Evolutionary conservation across 495 filamentous ascomycete genomes (phyloP).

Genomic region (Penicillium alfredii): DNA sequence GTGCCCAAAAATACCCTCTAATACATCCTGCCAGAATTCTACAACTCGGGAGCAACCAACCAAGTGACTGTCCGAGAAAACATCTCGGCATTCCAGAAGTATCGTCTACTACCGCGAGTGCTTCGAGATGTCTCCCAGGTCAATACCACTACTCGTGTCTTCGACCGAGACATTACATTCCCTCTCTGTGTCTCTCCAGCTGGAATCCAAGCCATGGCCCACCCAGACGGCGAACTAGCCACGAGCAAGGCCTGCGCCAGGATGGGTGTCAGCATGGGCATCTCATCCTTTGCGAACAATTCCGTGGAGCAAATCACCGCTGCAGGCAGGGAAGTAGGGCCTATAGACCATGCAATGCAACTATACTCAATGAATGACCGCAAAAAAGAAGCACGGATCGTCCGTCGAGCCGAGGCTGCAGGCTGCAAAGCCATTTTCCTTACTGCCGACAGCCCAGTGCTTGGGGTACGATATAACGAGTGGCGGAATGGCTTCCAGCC

Average conservation of each 20-base stretch:
- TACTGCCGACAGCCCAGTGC: slow-evolving; percentile 80
- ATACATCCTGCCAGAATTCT: slow-evolving; percentile 31
- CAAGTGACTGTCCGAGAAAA: slow-evolving; percentile 44
- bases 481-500: slow-evolving; percentile 34
- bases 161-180: slow-evolving; percentile 30
- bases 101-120: slow-evolving; percentile 45
- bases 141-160: slow-evolving; percentile 38
- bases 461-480: slow-evolving; percentile 50
- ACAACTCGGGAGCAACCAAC: slow-evolving; percentile 42
- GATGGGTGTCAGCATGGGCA: slow-evolving; percentile 42
- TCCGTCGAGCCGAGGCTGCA: slow-evolving; percentile 37
- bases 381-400: slow-evolving; percentile 48
- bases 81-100: slow-evolving; percentile 35
- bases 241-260: slow-evolving; percentile 52
- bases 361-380: slow-evolving; percentile 68
- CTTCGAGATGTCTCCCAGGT: slow-evolving; percentile 44
- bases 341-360: slow-evolving; percentile 56
- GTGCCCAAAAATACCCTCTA: background rate
- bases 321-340: slow-evolving; percentile 28
- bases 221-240: slow-evolving; percentile 61
- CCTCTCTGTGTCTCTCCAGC: slow-evolving; percentile 52
- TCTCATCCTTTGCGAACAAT: slow-evolving; percentile 49
- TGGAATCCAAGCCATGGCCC: slow-evolving; percentile 57
- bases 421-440: slow-evolving; percentile 59
- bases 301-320: slow-evolving; percentile 51